Evolutionary conservation across 2,329 filamentous ascomycete genomes (phyloP), one percentile per base, ranked within the genome.

Genomic region (Peltaster fructicola): DNA sequence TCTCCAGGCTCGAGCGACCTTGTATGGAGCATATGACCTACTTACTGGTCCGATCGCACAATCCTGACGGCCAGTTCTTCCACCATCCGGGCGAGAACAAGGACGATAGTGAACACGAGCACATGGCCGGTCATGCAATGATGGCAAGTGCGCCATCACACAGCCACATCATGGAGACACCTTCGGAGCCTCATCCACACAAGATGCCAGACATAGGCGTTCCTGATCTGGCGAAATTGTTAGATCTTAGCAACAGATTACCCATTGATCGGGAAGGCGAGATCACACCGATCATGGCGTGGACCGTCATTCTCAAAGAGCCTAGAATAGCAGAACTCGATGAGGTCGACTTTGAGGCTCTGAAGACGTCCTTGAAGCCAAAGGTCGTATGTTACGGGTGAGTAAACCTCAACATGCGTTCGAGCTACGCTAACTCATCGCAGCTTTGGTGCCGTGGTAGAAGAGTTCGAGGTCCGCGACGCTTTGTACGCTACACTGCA

Each of bases 331-430:
- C 47, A 5, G 69, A 76, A 36, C 53, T 92, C 17, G 30, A 23
- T 10, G 27, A 55, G 25, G 63, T 68, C 18, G 81, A 93, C 43
- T 69, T 92, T 38, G 60, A 65, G 38, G 63, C 59, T 33, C 60
- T 93, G 36, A 71, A 76, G 24, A 70, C 73, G 24, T 77, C 81
- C 30, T 60, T 95, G 29, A 59, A 68, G 39, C 64, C 65, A 29
- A 93, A 92, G 54, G 72, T 92, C 30, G 68, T 82, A 34, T 95
- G 88, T 50, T 93, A 93, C 51, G 88, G 88, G 78, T 85, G 56
- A 44, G 74, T 64, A 9, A 27, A 28, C 15, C 22, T 27, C 24
- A 7, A 4, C 14, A n/a, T 12, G 13, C n/a, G n/a, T n/a, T n/a
- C n/a, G n/a, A n/a, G n/a, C 21, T 23, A 12, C 13, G 23, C 8